Base-by-base conservation (phyloP, 371 early-diverging fungal genomes). In the Mucor saturninus region DNA sequence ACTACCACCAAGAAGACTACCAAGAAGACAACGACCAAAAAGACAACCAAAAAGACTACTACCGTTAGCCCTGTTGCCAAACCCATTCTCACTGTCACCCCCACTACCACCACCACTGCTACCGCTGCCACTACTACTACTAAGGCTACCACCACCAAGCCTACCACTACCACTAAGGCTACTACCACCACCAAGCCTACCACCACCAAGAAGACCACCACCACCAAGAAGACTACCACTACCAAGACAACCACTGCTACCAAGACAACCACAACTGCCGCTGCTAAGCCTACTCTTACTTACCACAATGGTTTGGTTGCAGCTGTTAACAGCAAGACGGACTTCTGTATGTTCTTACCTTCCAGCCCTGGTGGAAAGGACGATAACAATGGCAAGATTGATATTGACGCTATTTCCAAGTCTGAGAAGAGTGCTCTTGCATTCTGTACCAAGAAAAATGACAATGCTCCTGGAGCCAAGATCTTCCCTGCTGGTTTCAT, bases 321-420 rank as follows among this genome's bases (percentile, higher is more conserved):
- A 14, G 54, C 64, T 37, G 54, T 73, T 32, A 58, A 61, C 29
- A 70, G 70, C 14, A 38, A 38, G 7, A 15, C 26, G 8, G 71
- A 65, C 50, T 74, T 74, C 61, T 74, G 74, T 65, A 42, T 71
- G 26, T 65, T 74, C 61, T 61, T 74, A 49, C 74, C 74, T n/a
- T 28, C 45, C 14, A 62, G 59, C 15, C 71, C 74, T 4, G 71
- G 74, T 38, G 61, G 61, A 21, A 70, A 64, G 54, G 68, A 42
- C 1, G 60, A 54, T 37, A 73, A 73, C 35, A 53, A 53, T 28
- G 65, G 62, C n/a, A 59, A 64, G 38, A 49, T 62, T 28, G 74
- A 73, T 58, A 37, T 29, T 4, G 68, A 73, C 1, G 74, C 74
- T 14, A 61, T 68, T 42, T 50, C 74, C 13, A 50, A 61, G 1